These are phyloP conservation scores for Fusarium cicatricum DNA, from an alignment of 2,329 filamentous ascomycete genomes.

Conservation along the genomic window DNA sequence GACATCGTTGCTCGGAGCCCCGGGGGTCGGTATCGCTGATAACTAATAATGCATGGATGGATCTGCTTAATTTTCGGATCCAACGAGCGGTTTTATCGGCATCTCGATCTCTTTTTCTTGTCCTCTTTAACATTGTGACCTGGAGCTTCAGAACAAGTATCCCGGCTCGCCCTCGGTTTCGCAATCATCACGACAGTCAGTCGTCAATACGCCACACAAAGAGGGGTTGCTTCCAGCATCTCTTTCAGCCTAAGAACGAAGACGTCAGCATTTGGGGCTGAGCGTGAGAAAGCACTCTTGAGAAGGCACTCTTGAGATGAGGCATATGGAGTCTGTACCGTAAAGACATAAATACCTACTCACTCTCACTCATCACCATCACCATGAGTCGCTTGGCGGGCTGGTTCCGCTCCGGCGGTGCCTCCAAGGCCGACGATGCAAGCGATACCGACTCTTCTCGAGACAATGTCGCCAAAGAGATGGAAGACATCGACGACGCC, in stretches of 20 bases:
- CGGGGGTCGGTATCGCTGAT: slow-evolving; percentile 4
- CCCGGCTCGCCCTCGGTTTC: neutral
- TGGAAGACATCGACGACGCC: slow-evolving; percentile 65
- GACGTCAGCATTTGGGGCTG: slow-evolving; percentile 35
- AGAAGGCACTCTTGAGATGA: neutral
- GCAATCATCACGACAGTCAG: slow-evolving; percentile 3
- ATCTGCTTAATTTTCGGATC: slow-evolving; percentile 4
- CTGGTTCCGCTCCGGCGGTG: slow-evolving; percentile 58
- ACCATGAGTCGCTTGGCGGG: slow-evolving; percentile 58
- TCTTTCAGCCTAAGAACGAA: slow-evolving; percentile 30
- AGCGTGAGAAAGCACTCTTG: slow-evolving; percentile 4
- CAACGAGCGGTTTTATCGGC: slow-evolving; percentile 20
- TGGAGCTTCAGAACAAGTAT: too few species aligned
- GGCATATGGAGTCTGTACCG: neutral
- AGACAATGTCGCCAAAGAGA: slow-evolving; percentile 53
- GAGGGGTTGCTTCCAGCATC: slow-evolving; percentile 17
- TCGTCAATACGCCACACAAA: slow-evolving; percentile 24
- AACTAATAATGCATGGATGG: neutral
- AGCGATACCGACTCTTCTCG: slow-evolving; percentile 41
- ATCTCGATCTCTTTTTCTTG: neutral
- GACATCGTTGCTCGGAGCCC: slow-evolving; percentile 25
- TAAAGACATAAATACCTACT: neutral
- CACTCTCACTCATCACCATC: neutral
- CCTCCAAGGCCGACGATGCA: slow-evolving; percentile 45
- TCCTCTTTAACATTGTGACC: too few species aligned